A percentile compares a stretch with the other conserved stretches of the same genome.
Conservation (phyloP, 768 basidiomycete species). For the Tylopilus intermedius region DNA sequence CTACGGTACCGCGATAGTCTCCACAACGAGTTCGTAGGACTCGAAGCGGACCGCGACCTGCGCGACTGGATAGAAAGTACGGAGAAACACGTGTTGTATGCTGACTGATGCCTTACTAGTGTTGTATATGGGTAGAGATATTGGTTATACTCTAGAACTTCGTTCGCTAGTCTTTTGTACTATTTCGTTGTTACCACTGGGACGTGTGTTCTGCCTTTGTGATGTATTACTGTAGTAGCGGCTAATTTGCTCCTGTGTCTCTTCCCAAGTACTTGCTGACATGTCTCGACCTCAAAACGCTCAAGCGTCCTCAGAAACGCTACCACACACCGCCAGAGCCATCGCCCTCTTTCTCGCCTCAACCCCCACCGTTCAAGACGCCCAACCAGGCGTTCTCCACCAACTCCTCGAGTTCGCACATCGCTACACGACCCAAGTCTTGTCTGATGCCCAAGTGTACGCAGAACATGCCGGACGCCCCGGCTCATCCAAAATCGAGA, state of each 20-base stretch:
- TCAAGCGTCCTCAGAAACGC: constrained; percentile 46
- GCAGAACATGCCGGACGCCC: constrained; percentile 78
- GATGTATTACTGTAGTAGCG: constrained; percentile 13
- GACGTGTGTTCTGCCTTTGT: not conserved
- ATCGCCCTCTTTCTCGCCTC: constrained; percentile 82
- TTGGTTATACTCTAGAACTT: constrained; percentile 27
- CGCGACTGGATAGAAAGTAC: constrained; percentile 71
- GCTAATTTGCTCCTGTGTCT: not conserved
- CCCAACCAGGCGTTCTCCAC: constrained; percentile 80
- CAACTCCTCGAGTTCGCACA: constrained; percentile 86
- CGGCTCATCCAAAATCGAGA: constrained; percentile 61
- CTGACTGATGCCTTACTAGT: constrained; percentile 43
- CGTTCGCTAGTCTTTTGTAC: constrained; percentile 14
- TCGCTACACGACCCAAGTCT: constrained; percentile 75
- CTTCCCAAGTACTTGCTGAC: not conserved
- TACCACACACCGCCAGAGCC: constrained; percentile 81
- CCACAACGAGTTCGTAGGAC: constrained; percentile 57
- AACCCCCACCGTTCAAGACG: constrained; percentile 79
- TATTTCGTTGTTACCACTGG: not conserved
- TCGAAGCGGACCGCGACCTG: constrained; percentile 61
- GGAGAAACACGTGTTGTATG: constrained; percentile 80
- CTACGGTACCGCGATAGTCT: constrained; percentile 75
- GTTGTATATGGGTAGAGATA: constrained; percentile 8
- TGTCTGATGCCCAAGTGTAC: constrained; percentile 82
- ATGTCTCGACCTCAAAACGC: constrained; percentile 39